Base-by-base conservation (phyloP, 192 early-diverging fungal species). In the Podochytrium sp. region DNA sequence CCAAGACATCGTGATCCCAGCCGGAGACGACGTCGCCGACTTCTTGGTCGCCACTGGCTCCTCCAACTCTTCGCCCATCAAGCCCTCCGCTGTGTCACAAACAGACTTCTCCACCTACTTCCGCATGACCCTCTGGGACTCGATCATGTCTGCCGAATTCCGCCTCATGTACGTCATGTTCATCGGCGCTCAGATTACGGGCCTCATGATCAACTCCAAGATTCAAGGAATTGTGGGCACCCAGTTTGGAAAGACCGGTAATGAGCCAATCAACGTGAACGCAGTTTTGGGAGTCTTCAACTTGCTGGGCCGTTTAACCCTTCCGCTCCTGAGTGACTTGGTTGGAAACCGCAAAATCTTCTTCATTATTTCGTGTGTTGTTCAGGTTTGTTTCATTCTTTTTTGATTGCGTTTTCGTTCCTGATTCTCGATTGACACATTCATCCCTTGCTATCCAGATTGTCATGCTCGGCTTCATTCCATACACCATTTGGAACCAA, bases 291-390 rank as follows among this genome's bases (percentile, higher is more conserved):
- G 76, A 29, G 66, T 57, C 43, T 75, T 69, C 66, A 78, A 81
- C 73, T 50, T 78, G 39, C 52, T 65, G n/a, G 80, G 80, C 2
- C 76, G 80, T 2, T 25, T 81, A 20, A 27, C 71, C 16, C 47
- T 81, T 51, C 76, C 80, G 29, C 49, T 57, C 1, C 25, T 76
- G 16, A 78, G 76, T 20, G 80, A 81, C 76, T 81, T 32, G 2
- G 1, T 79, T 33, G 56, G 80, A 23, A 87, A 85, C 23, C 90
- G 92, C 75, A 90, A 91, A 63, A 78, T 82, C 73, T 81, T 90
- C 16, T 90, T 92, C 78, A 71, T 92, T 68, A 76, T 87, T 43
- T 82, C 89, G 67, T 80, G 90, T 55, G 64, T 25, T 25, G 52
- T 55, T 55, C 52, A 55, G 52, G 52, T 55, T 27, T 18, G 6